Percentiles rank a stretch among this genome's conserved stretches.
phyloP scores from a whole-genome alignment of 768 basidiomycete species.

The Tricholoma terreum region DNA sequence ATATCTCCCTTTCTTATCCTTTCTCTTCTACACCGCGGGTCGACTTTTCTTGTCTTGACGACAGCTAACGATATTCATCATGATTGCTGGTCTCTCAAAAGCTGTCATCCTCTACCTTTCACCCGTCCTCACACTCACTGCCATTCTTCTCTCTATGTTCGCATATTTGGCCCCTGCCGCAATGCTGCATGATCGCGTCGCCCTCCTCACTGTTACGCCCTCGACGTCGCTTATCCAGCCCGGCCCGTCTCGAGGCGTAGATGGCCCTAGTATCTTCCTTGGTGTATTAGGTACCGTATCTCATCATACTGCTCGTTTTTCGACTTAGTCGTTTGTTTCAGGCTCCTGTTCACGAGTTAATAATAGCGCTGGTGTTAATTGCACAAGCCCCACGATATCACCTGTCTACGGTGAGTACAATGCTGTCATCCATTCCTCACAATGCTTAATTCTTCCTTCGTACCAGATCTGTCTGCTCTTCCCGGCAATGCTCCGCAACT shows the following conservation, averaged over 20 bases:
- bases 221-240: conserved; percentile 38
- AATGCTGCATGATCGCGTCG: conserved; percentile 58
- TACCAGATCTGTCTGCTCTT: conserved; percentile 61
- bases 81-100: conserved; percentile 73
- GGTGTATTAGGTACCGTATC: conserved; percentile 57
- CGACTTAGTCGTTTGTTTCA: conserved; percentile 22
- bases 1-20: conserved; percentile 7
- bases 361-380: conserved; percentile 49
- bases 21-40: conserved; percentile 10
- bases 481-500: conserved; percentile 53
- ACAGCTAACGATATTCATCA: conserved; percentile 26
- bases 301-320: not conserved
- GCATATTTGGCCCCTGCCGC: conserved; percentile 65
- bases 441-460: not conserved
- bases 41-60: conserved; percentile 8
- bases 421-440: not conserved
- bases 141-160: conserved; percentile 63
- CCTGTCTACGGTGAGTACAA: conserved; percentile 57
- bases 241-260: conserved; percentile 34
- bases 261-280: conserved; percentile 68
- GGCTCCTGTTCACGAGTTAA: conserved; percentile 64
- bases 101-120: conserved; percentile 65
- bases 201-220: conserved; percentile 63
- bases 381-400: conserved; percentile 51
- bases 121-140: conserved; percentile 61